Evolutionary conservation across 2,329 filamentous ascomycete genomes (phyloP).

Genomic region (Fusarium continuum): DNA sequence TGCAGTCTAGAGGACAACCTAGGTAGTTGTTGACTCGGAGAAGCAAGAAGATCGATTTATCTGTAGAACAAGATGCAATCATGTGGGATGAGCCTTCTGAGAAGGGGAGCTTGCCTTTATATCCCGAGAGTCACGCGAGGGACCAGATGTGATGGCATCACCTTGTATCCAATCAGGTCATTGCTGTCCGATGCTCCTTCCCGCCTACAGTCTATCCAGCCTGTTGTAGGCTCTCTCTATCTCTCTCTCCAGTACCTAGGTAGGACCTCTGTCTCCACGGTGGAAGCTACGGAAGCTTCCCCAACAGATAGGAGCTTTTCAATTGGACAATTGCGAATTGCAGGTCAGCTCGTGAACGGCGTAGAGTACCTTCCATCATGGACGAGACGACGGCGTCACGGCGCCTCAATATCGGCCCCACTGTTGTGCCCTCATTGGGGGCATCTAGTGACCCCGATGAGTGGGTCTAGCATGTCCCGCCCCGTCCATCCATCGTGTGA

Average conservation of each 20-base stretch:
- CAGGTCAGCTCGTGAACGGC: slow-evolving; percentile 11
- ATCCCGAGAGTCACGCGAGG: slow-evolving; percentile 43
- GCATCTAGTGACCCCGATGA: slow-evolving; percentile 10
- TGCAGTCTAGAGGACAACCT: too few relatives aligned
- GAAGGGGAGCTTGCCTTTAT: slow-evolving; percentile 39
- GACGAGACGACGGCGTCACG: neutral
- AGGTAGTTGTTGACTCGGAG: neutral
- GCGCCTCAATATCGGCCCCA: slow-evolving; percentile 5
- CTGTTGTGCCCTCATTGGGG: neutral
- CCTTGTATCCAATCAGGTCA: slow-evolving; percentile 44
- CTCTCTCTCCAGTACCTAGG: neutral
- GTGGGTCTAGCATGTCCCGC: slow-evolving; percentile 39
- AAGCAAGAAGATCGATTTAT: neutral
- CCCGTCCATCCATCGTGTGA: slow-evolving; percentile 46
- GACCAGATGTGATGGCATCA: slow-evolving; percentile 40
- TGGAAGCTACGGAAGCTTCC: slow-evolving; percentile 7
- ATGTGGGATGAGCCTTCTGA: neutral
- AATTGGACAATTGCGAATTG: slow-evolving; percentile 30
- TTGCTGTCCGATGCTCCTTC: slow-evolving; percentile 28
- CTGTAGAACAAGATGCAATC: slow-evolving; percentile 8
- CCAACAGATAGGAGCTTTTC: slow-evolving; percentile 4
- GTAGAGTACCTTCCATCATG: slow-evolving; percentile 16
- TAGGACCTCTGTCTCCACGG: too few relatives aligned
- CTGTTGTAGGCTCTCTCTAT: neutral
- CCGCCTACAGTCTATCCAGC: neutral